Percentiles rank a stretch among this genome's conserved stretches.
phyloP scores from a whole-genome alignment of 2,329 filamentous ascomycete genomes.

The Ophiostoma pallidulum region DNA sequence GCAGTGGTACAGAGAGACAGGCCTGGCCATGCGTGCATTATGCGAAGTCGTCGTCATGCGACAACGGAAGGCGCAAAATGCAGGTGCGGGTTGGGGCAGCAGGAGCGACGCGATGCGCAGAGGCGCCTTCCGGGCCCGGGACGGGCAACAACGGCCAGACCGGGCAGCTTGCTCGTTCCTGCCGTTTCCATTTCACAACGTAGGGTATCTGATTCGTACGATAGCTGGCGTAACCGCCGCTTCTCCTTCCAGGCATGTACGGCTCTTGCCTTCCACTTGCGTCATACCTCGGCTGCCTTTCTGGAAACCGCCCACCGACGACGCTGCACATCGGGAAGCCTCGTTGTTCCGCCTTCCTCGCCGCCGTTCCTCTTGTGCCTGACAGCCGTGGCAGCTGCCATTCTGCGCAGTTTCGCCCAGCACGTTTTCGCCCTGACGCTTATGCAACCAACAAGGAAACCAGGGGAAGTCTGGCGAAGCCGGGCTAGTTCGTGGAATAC shows the following conservation, averaged over 20 bases:
- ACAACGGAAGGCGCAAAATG: no score
- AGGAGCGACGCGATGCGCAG: no score
- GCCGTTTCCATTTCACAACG: background rate
- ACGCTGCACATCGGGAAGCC: no score
- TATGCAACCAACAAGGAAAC: conserved; percentile 5
- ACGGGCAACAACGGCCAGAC: background rate
- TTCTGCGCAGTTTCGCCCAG: background rate
- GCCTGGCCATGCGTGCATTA: no score
- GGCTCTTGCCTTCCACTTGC: background rate
- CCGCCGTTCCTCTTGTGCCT: background rate
- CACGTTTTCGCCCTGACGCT: background rate
- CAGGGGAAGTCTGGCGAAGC: conserved; percentile 2
- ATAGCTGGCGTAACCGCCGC: background rate
- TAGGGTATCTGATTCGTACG: background rate
- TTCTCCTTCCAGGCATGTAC: background rate
- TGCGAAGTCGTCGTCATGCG: no score
- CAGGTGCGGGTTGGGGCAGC: no score
- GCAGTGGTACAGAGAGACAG: no score
- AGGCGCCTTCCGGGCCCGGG: no score
- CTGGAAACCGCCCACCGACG: no score
- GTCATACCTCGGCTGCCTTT: background rate
- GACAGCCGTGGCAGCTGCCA: background rate
- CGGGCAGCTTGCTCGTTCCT: background rate
- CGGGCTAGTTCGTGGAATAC: background rate
- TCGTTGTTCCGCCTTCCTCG: no score